Conservation (phyloP, 805 yeast genomes). For the Lipomyces lipofer region DNA sequence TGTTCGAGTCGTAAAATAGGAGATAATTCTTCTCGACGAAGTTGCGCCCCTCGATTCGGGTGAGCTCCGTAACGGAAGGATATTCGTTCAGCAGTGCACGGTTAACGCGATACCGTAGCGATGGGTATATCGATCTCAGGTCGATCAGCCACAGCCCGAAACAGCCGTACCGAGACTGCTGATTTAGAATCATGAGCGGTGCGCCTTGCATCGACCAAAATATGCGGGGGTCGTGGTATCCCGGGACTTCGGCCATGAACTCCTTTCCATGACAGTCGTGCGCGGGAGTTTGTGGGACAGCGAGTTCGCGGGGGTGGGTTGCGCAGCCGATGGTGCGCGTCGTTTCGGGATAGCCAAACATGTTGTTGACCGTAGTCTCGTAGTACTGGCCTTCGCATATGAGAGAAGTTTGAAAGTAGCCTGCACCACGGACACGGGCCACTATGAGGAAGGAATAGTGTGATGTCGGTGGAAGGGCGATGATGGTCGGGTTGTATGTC, state of each 20-base stretch:
- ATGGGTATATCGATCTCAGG: slow-evolving; percentile 27
- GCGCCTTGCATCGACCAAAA: slow-evolving; percentile 31
- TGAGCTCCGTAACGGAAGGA: slow-evolving; percentile 27
- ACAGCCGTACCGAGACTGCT: slow-evolving; percentile 30
- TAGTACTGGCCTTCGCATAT: slow-evolving; percentile 28
- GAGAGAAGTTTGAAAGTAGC: slow-evolving; percentile 14
- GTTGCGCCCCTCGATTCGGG: slow-evolving; percentile 24
- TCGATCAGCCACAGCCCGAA: slow-evolving; percentile 30
- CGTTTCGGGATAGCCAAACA: slow-evolving; percentile 13
- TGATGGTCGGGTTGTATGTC: slow-evolving; percentile 28
- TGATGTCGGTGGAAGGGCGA: slow-evolving; percentile 28
- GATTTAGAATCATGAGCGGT: slow-evolving; percentile 29
- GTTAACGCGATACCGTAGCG: slow-evolving; percentile 25
- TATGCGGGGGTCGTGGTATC: slow-evolving; percentile 28
- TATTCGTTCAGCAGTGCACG: slow-evolving; percentile 24
- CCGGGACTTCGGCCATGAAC: slow-evolving; percentile 28
- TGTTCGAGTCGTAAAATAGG: slow-evolving; percentile 21
- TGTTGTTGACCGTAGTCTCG: slow-evolving; percentile 13
- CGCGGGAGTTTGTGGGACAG: slow-evolving; percentile 29
- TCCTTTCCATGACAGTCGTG: slow-evolving; percentile 21
- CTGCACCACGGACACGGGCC: slow-evolving; percentile 28
- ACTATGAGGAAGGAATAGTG: slow-evolving; percentile 29
- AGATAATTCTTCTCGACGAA: slow-evolving; percentile 26
- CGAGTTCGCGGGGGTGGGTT: slow-evolving; percentile 19
- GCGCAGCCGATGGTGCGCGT: slow-evolving; percentile 20